Conservation (phyloP, 805 yeast genomes). For the Candida glaebosa region DNA sequence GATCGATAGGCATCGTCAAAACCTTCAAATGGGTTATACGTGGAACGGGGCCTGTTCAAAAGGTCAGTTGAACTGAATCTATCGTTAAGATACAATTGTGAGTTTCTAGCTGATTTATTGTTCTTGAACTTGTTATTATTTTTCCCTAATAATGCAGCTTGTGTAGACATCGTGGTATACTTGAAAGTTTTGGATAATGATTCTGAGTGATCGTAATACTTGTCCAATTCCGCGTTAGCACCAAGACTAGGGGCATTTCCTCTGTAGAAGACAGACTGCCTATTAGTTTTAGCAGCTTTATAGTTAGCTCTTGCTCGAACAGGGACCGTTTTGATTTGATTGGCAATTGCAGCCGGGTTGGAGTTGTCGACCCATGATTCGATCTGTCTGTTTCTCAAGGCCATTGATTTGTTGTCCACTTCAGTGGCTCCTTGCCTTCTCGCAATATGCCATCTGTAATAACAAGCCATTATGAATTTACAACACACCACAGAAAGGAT, state of each 20-base stretch:
- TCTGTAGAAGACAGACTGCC: conserved; percentile 41
- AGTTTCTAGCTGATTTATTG: conserved; percentile 15
- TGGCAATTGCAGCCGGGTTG: conserved; percentile 38
- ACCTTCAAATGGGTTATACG: conserved; percentile 31
- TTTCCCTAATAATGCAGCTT: conserved; percentile 40
- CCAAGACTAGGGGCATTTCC: conserved; percentile 33
- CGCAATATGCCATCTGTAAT: conserved; percentile 77
- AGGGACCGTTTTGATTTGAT: conserved; percentile 51
- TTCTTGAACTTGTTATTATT: conserved; percentile 8
- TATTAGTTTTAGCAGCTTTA: conserved; percentile 29
- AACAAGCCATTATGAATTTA: conserved; percentile 83
- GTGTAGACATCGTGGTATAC: conserved; percentile 65
- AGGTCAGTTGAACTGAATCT: conserved; percentile 33
- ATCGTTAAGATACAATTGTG: conserved; percentile 28
- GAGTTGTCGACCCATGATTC: conserved; percentile 82
- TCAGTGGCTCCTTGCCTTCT: conserved; percentile 75
- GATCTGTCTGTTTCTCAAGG: conserved; percentile 59
- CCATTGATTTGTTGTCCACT: conserved; percentile 57
- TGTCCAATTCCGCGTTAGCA: conserved; percentile 34
- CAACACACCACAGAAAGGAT: conserved; percentile 74
- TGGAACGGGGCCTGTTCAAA: conserved; percentile 25
- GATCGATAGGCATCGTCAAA: conserved; percentile 32
- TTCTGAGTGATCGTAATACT: conserved; percentile 34
- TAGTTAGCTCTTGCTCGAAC: conserved; percentile 51
- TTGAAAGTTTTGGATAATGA: conserved; percentile 36